Percentiles rank a stretch among this genome's conserved stretches.
phyloP scores from a whole-genome alignment of 75 land plant species.

The Chamaecyparis obtusa region DNA sequence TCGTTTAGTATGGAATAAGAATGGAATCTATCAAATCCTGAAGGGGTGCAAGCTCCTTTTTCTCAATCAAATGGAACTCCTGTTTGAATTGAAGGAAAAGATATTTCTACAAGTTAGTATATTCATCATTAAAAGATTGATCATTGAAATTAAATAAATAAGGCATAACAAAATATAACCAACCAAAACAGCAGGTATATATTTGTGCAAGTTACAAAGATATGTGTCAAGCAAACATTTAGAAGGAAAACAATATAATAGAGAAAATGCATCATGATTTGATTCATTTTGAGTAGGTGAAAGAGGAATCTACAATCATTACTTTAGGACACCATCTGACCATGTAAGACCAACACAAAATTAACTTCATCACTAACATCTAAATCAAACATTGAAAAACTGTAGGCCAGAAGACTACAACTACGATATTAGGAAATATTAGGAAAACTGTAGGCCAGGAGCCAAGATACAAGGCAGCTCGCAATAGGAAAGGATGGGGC shows the following conservation, averaged over 20 bases:
- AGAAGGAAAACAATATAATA: background rate
- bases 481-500: too few relatives aligned
- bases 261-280: background rate
- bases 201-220: background rate
- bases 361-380: too few relatives aligned
- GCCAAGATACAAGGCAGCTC: too few relatives aligned
- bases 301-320: too few relatives aligned
- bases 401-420: too few relatives aligned
- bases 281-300: too few relatives aligned
- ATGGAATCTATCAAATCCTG: conserved; percentile 98
- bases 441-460: too few relatives aligned
- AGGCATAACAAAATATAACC: background rate
- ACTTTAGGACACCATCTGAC: too few relatives aligned
- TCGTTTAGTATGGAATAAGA: conserved; percentile 55
- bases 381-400: too few relatives aligned
- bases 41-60: conserved; percentile 96
- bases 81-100: conserved; percentile 22
- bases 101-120: background rate
- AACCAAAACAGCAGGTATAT: background rate
- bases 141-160: background rate
- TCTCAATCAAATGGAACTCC: conserved; percentile 93
- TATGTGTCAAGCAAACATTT: background rate
- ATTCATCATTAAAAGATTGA: background rate
- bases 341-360: too few relatives aligned
- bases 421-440: too few relatives aligned